Evolutionary conservation across 805 yeast genomes (phyloP), one percentile per base, ranked within the genome.

Genomic region (Isabelozyma pseudorhagii): DNA sequence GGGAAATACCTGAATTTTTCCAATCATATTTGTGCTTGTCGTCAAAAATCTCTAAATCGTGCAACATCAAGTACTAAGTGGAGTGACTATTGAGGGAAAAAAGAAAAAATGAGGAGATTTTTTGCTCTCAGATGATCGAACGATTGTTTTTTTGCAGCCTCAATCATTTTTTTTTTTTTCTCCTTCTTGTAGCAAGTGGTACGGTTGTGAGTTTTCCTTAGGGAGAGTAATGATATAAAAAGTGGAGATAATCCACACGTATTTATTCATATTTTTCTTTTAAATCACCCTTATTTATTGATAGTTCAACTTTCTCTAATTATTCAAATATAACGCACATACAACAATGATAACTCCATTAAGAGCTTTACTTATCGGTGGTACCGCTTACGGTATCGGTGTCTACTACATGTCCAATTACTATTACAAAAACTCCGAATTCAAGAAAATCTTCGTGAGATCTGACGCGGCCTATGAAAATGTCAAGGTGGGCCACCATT

Each of bases 301-400:
- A 31, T 31, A 31, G n/a, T 13, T 15, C 21, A 38, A n/a, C 25
- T 21, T 21, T 21, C 25, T 31, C 13, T 43, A 28, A 29, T 29
- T 43, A 43, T 29, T 29, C 46, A 17, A 43, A 14, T 10, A 15
- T 8, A 21, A 21, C 21, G 25, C 44, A 25, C 28, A 45, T n/a
- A 36, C 21, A 17, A 38, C 45, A 27, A 27, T 49, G 40, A 13
- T 45, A 18, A 46, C 59, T 38, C 66, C 67, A 38, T 39, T 50
- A 28, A 59, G 54, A 56, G 73, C 73, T 8, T 59, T 72, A 27
- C 38, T 61, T 8, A 50, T 60, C 29, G 75, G 76, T 29, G 72
- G 72, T 39, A 48, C 53, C 25, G 58, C 55, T 36, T 70, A 71
- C 51, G 71, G 69, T 5, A 45, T 61, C 15, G 71, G 69, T 9